Conservation (phyloP, 768 basidiomycete genomes). For the Sarcodon aspratus region DNA sequence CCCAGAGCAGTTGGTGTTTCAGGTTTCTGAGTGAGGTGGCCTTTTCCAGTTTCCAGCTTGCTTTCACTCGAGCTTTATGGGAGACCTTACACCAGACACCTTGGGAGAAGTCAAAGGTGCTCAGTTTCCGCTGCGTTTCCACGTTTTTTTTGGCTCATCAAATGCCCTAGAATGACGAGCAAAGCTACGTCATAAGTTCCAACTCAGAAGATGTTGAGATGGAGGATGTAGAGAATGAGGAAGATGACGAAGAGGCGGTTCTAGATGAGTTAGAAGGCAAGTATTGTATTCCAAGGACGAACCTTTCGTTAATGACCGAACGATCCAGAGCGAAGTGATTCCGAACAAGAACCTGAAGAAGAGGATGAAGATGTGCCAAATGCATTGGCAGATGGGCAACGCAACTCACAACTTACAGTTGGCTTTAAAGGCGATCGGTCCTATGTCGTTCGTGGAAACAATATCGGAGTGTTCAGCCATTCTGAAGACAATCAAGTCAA, state of each 20-base stretch:
- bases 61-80: slow-evolving; percentile 68
- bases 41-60: slow-evolving; percentile 47
- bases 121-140: slow-evolving; percentile 3
- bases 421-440: slow-evolving; percentile 95
- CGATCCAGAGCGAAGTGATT: slow-evolving; percentile 14
- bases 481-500: slow-evolving; percentile 54
- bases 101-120: slow-evolving; percentile 76
- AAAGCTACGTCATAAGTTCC: slow-evolving; percentile 68
- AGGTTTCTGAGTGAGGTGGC: slow-evolving; percentile 46
- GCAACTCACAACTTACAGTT: slow-evolving; percentile 83
- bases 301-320: not conserved
- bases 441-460: slow-evolving; percentile 85
- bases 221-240: slow-evolving; percentile 67
- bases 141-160: not conserved
- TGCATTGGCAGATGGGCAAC: slow-evolving; percentile 39
- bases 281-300: slow-evolving; percentile 4
- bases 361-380: slow-evolving; percentile 31
- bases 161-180: slow-evolving; percentile 60
- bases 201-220: slow-evolving; percentile 82
- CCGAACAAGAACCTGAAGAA: slow-evolving; percentile 18
- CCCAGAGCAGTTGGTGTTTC: slow-evolving; percentile 74
- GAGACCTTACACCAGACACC: slow-evolving; percentile 62
- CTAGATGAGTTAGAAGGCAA: slow-evolving; percentile 57
- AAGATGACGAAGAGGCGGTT: slow-evolving; percentile 69
- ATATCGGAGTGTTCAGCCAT: slow-evolving; percentile 85